Base-by-base conservation (phyloP, 2,329 filamentous ascomycete genomes). In the Fusarium nisikadoi region DNA sequence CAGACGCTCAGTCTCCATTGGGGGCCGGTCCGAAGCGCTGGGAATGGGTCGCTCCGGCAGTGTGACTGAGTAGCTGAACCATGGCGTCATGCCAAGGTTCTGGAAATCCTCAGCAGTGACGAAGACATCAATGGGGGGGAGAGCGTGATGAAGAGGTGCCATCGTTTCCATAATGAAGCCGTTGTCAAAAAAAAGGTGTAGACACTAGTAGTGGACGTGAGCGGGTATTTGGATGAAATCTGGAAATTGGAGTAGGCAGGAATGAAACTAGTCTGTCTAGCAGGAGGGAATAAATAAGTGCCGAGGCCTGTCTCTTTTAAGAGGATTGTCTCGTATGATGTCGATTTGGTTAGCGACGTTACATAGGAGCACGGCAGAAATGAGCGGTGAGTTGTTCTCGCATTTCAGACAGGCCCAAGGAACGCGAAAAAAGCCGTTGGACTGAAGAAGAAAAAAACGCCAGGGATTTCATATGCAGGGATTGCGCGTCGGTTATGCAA, bases 61-160 rank as follows among this genome's bases (percentile, higher is more conserved):
- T 16, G 70, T 73, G 14, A 73, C 71, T 5, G 63, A 62, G 60
- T 73, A 73, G 17, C 67, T 73, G 50, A 73, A 73, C 70, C 70
- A 73, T 23, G 71, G 71, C 29, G 62, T 71, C 63, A 73, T 57
- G 38, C 71, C 71, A 17, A 73, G 27, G 23, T 62, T 55, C 23
- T 73, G 63, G 13, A 62, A 33, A 14, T 73, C 52, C 27, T 71
- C 60, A 35, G 52, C 42, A 11, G 8, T 53, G 12, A 73, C 4
- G 5, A 25, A 57, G 27, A 73, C 36, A 2, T 73, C 23, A 10
- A 73, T 36, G 20, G 58, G 19, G n/a, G 62, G 54, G 7, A 73
- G 38, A 3, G 65, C 58, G 8, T 63, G 36, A 11, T 62, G n/a
- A 31, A 72, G n/a, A 25, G 55, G 62, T 29, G 70, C 35, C 70